phyloP scores from a whole-genome alignment of 768 basidiomycete genomes.

The Trametes cubensis region DNA sequence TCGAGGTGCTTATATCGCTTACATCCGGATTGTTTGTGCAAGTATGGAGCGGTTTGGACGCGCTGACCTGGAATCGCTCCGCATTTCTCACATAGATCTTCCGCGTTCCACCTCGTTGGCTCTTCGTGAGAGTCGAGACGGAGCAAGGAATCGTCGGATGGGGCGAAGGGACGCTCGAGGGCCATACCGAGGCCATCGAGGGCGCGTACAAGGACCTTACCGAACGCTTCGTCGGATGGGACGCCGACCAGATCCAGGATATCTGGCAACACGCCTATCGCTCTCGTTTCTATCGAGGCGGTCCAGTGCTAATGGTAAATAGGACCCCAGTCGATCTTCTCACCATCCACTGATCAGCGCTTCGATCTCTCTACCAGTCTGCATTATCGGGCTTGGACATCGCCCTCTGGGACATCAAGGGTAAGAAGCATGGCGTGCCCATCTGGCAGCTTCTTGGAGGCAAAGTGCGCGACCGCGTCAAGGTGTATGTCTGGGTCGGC shows the following conservation, averaged over 20 bases:
- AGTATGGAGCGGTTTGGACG: background rate
- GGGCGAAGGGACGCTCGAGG: constrained; percentile 76
- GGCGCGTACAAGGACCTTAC: constrained; percentile 64
- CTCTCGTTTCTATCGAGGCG: constrained; percentile 73
- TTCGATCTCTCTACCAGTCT: constrained; percentile 38
- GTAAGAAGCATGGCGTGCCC: constrained; percentile 67
- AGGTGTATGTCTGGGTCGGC: constrained; percentile 62
- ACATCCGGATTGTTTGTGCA: background rate
- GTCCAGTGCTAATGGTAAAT: constrained; percentile 67
- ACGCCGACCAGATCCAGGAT: constrained; percentile 69
- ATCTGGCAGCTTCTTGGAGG: constrained; percentile 67
- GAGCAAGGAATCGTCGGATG: constrained; percentile 66
- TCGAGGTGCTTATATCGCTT: constrained; percentile 28
- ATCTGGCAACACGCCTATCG: constrained; percentile 71
- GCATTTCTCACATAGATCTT: constrained; percentile 45
- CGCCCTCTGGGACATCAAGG: constrained; percentile 78
- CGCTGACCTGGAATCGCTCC: background rate
- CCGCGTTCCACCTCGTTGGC: constrained; percentile 72
- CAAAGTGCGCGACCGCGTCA: constrained; percentile 60
- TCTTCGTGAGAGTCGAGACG: constrained; percentile 73
- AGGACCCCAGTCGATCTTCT: background rate
- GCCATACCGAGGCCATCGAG: constrained; percentile 74
- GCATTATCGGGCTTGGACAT: constrained; percentile 67
- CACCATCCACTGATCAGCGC: background rate
- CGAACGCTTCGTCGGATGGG: constrained; percentile 60